Conservation (phyloP, 805 yeast genomes). For the Kazachstania africana region DNA sequence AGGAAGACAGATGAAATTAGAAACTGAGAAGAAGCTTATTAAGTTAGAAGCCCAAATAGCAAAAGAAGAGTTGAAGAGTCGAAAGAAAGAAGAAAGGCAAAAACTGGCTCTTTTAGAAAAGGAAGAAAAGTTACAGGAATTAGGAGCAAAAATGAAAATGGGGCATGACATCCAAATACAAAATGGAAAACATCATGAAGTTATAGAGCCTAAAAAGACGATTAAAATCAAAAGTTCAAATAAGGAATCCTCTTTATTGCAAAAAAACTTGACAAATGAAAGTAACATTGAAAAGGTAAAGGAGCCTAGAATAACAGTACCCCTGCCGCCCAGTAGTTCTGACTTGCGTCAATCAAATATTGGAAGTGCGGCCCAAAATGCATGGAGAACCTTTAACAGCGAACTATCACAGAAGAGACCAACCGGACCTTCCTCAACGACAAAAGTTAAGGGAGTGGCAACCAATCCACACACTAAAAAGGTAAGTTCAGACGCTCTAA, state of each 20-base stretch:
- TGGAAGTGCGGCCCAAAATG: constrained; percentile 1
- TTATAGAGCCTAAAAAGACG: too few relatives aligned
- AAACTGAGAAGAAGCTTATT: constrained; percentile 3
- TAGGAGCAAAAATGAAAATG: too few relatives aligned
- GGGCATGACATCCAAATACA: too few relatives aligned
- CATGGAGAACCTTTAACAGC: constrained; percentile 1
- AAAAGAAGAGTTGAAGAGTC: constrained; percentile 2
- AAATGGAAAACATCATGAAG: too few relatives aligned
- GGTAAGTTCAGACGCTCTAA: background rate
- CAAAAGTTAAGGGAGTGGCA: background rate
- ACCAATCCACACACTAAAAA: background rate
- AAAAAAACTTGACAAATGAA: too few relatives aligned
- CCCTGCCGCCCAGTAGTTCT: too few relatives aligned
- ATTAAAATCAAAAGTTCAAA: too few relatives aligned
- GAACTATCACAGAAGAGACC: background rate
- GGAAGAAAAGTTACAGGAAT: background rate
- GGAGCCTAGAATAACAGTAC: too few relatives aligned
- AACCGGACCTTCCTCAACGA: background rate
- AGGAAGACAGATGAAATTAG: constrained; percentile 3
- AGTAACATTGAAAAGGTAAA: too few relatives aligned
- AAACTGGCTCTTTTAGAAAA: background rate
- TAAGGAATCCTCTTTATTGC: too few relatives aligned
- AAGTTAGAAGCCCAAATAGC: constrained; percentile 1
- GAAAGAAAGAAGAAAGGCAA: background rate
- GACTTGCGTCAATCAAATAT: too few relatives aligned